Percentiles rank a stretch among this genome's conserved stretches.
Evolutionary conservation across 768 basidiomycete genomes (phyloP).

Genomic region (Dictyophora rubrovolvata): DNA sequence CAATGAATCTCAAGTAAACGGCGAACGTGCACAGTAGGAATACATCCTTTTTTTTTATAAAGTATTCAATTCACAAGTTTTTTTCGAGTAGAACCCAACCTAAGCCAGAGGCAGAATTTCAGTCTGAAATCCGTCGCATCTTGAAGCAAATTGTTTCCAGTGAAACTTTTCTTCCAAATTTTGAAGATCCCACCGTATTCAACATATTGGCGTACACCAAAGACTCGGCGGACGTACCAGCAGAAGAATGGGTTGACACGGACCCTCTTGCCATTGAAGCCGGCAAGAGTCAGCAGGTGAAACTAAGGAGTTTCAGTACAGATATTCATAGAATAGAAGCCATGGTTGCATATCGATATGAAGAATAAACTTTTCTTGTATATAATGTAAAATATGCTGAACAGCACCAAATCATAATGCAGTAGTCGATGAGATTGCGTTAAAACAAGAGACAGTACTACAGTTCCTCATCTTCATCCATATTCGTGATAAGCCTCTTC

Average conservation of each 20-base stretch:
- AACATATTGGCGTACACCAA: slow-evolving; percentile 95
- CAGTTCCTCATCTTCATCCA: slow-evolving; percentile 24
- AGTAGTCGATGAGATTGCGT: not conserved
- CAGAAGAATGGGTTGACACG: slow-evolving; percentile 92
- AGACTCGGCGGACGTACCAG: slow-evolving; percentile 85
- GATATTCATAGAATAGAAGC: slow-evolving; percentile 97
- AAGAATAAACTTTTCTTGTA: slow-evolving; percentile 37
- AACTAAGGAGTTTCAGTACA: slow-evolving; percentile 92
- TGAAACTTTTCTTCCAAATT: slow-evolving; percentile 92
- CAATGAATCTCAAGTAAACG: slow-evolving; percentile 49
- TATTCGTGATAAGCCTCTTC: slow-evolving; percentile 14
- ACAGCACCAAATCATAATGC: slow-evolving; percentile 1
- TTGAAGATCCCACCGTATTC: slow-evolving; percentile 93
- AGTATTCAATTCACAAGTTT: slow-evolving; percentile 1
- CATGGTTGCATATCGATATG: slow-evolving; percentile 95
- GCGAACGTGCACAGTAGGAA: slow-evolving; percentile 39
- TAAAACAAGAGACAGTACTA: not conserved
- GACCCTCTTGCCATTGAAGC: slow-evolving; percentile 89
- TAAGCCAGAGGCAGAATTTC: slow-evolving; percentile 82
- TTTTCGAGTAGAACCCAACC: slow-evolving; percentile 34
- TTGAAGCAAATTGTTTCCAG: slow-evolving; percentile 97
- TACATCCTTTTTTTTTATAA: slow-evolving; percentile 5
- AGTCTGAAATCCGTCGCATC: slow-evolving; percentile 94
- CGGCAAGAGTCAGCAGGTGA: slow-evolving; percentile 87
- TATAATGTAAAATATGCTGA: not conserved